Evolutionary conservation across 2,329 filamentous ascomycete genomes (phyloP).

Genomic region (Aspergillus pseudoglaucus): DNA sequence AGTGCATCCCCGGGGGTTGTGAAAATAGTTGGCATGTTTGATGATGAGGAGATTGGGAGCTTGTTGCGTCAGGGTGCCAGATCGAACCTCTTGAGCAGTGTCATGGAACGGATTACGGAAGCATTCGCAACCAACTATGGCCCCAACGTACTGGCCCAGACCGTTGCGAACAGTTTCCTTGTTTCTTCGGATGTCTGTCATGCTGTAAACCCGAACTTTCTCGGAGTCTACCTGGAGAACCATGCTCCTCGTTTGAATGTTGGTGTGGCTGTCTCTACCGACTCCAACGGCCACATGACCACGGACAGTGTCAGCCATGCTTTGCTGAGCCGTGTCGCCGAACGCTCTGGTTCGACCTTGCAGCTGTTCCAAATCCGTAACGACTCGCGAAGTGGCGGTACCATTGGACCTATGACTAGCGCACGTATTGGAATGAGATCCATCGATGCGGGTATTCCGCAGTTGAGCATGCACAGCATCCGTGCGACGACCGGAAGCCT

Average conservation of each 20-base stretch:
- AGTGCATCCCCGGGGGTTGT: slow-evolving; percentile 54
- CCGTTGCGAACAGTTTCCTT: slow-evolving; percentile 86
- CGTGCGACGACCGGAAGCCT: slow-evolving; percentile 78
- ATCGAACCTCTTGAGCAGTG: slow-evolving; percentile 77
- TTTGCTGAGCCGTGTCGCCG: slow-evolving; percentile 70
- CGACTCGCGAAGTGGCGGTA: slow-evolving; percentile 81
- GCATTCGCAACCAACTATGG: slow-evolving; percentile 47
- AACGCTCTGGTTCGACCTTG: slow-evolving; percentile 62
- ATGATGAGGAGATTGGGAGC: slow-evolving; percentile 94
- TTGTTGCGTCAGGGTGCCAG: slow-evolving; percentile 82
- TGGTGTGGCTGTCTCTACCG: slow-evolving; percentile 70
- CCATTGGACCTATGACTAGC: slow-evolving; percentile 87
- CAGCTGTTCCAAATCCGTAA: slow-evolving; percentile 95
- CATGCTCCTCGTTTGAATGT: slow-evolving; percentile 86
- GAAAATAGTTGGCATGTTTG: slow-evolving; percentile 89
- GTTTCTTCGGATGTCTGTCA: slow-evolving; percentile 91
- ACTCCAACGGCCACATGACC: slow-evolving; percentile 93
- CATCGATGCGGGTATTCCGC: slow-evolving; percentile 82
- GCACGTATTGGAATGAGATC: slow-evolving; percentile 72
- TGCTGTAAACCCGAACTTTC: slow-evolving; percentile 91
- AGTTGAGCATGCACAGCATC: slow-evolving; percentile 91
- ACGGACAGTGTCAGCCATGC: slow-evolving; percentile 82
- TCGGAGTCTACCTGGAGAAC: slow-evolving; percentile 71
- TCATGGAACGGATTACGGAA: slow-evolving; percentile 73
- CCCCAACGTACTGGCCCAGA: slow-evolving; percentile 63